Evolutionary conservation across 305 asterid species (phyloP).

Genomic region (Coffea humblotiana): DNA sequence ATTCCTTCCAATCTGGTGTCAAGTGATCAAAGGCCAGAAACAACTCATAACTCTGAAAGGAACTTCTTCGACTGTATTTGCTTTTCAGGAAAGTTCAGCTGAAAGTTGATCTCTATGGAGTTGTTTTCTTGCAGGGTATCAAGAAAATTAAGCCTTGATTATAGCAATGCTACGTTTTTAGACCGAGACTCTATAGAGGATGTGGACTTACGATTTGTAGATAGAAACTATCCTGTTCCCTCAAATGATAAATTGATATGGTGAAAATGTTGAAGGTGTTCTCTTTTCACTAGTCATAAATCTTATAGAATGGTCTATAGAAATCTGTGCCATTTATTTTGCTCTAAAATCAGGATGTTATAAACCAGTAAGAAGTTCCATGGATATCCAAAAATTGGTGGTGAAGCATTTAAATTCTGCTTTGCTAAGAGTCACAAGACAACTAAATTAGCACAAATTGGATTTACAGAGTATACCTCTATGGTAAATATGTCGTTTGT

Average conservation of each 20-base stretch:
- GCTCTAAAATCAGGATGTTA: background rate
- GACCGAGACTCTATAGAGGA: background rate
- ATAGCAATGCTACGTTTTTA: background rate
- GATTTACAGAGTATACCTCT: too few relatives aligned
- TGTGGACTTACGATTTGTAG: background rate
- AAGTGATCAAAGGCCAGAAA: slow-evolving; percentile 27
- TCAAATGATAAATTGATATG: background rate
- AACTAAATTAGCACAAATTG: too few relatives aligned
- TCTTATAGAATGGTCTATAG: too few relatives aligned
- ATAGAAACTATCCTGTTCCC: background rate
- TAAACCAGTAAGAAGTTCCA: too few relatives aligned
- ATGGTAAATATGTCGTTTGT: too few relatives aligned
- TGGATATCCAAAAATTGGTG: too few relatives aligned
- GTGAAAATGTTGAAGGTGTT: too few relatives aligned
- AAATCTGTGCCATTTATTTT: background rate
- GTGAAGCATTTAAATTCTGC: too few relatives aligned
- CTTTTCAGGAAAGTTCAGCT: slow-evolving; percentile 52
- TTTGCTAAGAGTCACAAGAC: too few relatives aligned
- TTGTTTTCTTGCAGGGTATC: background rate
- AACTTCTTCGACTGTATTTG: slow-evolving; percentile 66
- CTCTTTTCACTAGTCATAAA: too few relatives aligned
- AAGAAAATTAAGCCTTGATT: background rate
- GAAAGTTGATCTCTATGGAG: slow-evolving; percentile 11
- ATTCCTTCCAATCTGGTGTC: slow-evolving; percentile 21
- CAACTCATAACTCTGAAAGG: slow-evolving; percentile 33